phyloP scores from a whole-genome alignment of 2,329 filamentous ascomycete genomes.

The Microsporum audouinii region DNA sequence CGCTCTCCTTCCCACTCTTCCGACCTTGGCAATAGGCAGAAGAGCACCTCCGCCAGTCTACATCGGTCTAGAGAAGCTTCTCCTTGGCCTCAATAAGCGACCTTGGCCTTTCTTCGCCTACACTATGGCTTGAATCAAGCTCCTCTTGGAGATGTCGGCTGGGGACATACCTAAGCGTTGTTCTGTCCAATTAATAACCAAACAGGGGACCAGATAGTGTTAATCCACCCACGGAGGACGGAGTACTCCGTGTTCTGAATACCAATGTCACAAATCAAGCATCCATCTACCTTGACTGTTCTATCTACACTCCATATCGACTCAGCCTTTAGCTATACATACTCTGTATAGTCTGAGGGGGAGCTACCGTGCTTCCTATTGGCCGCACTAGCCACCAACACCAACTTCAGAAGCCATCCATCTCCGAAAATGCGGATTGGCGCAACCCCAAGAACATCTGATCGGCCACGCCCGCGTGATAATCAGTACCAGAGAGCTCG shows the following conservation, averaged over 20 bases:
- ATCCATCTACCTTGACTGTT: neutral
- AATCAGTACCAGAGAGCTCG: too few relatives aligned
- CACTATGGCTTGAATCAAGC: neutral
- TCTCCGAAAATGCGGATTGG: neutral
- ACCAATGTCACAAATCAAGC: neutral
- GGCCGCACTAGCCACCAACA: neutral
- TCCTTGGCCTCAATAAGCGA: neutral
- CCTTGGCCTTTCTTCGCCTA: neutral
- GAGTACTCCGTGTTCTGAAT: neutral
- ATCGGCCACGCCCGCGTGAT: neutral
- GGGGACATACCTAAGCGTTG: neutral
- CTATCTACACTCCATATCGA: neutral
- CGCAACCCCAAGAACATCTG: neutral
- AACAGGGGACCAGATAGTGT: neutral
- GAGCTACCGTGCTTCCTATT: constrained; percentile 1
- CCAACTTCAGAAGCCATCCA: neutral
- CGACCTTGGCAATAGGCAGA: neutral
- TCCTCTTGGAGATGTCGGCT: neutral
- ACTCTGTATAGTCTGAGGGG: neutral
- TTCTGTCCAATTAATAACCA: neutral
- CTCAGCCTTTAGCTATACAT: neutral
- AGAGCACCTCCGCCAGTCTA: neutral
- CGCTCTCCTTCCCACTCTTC: neutral
- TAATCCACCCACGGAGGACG: neutral
- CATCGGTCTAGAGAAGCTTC: neutral